A percentile compares a stretch with the other conserved stretches of the same genome.
phyloP scores from a whole-genome alignment of 2,329 filamentous ascomycete genomes.

The Teratosphaeria zuluensis region DNA sequence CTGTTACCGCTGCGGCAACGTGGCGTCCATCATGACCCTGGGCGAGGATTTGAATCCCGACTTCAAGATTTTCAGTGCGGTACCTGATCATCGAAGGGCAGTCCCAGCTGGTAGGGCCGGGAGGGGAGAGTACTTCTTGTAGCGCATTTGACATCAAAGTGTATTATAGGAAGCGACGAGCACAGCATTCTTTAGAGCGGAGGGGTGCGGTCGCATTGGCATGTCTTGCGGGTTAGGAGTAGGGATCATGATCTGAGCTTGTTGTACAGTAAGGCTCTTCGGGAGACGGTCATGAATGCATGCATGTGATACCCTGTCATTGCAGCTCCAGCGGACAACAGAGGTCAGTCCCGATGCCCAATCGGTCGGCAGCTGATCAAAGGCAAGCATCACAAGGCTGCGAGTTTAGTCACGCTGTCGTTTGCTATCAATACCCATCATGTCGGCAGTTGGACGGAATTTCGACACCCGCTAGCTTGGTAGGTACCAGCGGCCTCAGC shows the following conservation, averaged over 20 bases:
- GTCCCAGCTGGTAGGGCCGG: constrained; percentile 56
- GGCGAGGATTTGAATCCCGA: constrained; percentile 75
- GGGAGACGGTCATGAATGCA: neutral
- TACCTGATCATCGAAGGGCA: constrained; percentile 75
- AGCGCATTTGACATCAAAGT: constrained; percentile 4
- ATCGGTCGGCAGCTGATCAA: neutral
- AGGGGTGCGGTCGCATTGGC: neutral
- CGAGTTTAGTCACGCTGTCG: neutral
- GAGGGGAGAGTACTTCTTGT: constrained; percentile 44
- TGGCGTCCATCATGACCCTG: constrained; percentile 79
- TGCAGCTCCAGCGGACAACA: neutral
- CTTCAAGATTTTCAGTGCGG: constrained; percentile 85
- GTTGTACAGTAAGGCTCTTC: neutral
- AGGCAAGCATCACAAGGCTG: neutral
- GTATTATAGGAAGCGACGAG: neutral
- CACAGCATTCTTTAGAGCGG: neutral
- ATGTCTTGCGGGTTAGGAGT: neutral
- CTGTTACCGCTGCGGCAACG: constrained; percentile 92
- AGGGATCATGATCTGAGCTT: neutral
- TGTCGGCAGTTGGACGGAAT: too few species aligned
- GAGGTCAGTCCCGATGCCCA: too few species aligned
- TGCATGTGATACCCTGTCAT: neutral
- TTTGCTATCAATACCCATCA: too few species aligned
- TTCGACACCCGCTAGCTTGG: too few species aligned
- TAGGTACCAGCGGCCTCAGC: too few species aligned